Evolutionary conservation across 2,329 filamentous ascomycete genomes (phyloP).

Genomic region (Arthrinium puccinioides): DNA sequence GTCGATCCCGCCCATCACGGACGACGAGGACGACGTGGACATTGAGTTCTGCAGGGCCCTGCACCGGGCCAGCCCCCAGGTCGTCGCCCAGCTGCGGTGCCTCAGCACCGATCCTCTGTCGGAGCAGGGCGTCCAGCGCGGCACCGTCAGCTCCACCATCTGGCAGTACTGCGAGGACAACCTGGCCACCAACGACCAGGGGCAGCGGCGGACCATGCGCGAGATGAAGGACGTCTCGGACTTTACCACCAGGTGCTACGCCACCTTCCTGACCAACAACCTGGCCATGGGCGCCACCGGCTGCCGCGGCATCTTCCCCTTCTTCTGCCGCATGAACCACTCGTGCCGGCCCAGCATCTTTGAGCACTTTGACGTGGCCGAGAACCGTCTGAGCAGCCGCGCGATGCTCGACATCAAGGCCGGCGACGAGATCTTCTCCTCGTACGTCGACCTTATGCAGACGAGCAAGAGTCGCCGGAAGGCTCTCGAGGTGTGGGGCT

Average conservation of each 20-base stretch:
- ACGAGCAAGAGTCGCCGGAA: conserved; percentile 8
- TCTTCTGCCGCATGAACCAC: conserved; percentile 15
- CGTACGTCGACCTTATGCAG: conserved; percentile 10
- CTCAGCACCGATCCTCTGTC: not conserved
- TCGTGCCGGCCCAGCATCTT: conserved; percentile 15
- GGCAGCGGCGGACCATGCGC: conserved; percentile 5
- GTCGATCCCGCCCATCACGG: conserved; percentile 5
- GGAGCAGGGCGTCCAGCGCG: not conserved
- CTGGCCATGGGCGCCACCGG: conserved; percentile 8
- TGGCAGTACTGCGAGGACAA: conserved; percentile 2
- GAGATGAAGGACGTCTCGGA: conserved; percentile 5
- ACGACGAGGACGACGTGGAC: conserved; percentile 5
- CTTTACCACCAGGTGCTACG: conserved; percentile 5
- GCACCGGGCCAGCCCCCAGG: not conserved
- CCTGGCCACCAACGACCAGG: conserved; percentile 3
- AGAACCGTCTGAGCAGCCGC: conserved; percentile 13
- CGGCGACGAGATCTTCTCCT: conserved; percentile 14
- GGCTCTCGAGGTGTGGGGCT: conserved; percentile 7
- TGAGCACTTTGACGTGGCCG: conserved; percentile 12
- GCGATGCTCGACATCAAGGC: conserved; percentile 13
- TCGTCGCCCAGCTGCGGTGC: not conserved
- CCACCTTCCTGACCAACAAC: conserved; percentile 8
- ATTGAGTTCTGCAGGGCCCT: not conserved
- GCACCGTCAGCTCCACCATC: not conserved
- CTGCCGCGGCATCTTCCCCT: conserved; percentile 13